Conservation (phyloP, 352 stramenopile species). For the Globisporangium megalacanthum region DNA sequence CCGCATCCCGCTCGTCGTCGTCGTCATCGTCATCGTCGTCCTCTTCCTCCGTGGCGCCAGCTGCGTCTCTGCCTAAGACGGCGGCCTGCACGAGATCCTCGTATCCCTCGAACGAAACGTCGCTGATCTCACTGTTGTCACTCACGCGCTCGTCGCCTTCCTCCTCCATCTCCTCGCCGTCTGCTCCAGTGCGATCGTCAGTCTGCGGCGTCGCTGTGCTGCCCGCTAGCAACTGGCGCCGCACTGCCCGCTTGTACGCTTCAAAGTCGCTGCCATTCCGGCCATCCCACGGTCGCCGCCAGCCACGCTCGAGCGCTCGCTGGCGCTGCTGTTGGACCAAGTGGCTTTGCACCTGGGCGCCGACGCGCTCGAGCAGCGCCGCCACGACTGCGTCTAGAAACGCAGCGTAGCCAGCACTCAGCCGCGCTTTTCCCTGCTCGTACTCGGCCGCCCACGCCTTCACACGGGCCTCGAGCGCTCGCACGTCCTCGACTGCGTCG, state of each 20-base stretch:
- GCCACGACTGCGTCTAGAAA: constrained; percentile 61
- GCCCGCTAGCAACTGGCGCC: constrained; percentile 30
- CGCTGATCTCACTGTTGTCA: constrained; percentile 75
- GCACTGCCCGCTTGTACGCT: constrained; percentile 43
- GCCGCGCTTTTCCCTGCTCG: constrained; percentile 29
- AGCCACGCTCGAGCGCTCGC: constrained; percentile 49
- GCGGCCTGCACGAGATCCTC: constrained; percentile 40
- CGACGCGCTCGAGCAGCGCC: constrained; percentile 45
- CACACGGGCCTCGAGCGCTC: constrained; percentile 34
- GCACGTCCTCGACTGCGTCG: constrained; percentile 29
- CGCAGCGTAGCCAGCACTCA: constrained; percentile 42
- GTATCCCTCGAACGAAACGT: constrained; percentile 66
- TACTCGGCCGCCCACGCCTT: constrained; percentile 35
- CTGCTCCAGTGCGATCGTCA: background rate
- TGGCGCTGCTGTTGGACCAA: constrained; percentile 58
- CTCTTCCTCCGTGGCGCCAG: constrained; percentile 2
- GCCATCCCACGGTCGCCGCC: constrained; percentile 63
- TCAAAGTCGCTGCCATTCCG: constrained; percentile 54
- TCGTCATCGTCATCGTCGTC: constrained; percentile 18
- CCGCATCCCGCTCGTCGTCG: constrained; percentile 18
- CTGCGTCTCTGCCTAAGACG: background rate
- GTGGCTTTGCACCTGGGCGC: constrained; percentile 39
- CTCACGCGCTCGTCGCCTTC: constrained; percentile 14
- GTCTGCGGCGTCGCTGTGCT: constrained; percentile 19
- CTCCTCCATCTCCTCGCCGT: constrained; percentile 4